Base-by-base conservation (phyloP, 192 early-diverging fungal genomes). In the Dimargaris xerosporica region DNA sequence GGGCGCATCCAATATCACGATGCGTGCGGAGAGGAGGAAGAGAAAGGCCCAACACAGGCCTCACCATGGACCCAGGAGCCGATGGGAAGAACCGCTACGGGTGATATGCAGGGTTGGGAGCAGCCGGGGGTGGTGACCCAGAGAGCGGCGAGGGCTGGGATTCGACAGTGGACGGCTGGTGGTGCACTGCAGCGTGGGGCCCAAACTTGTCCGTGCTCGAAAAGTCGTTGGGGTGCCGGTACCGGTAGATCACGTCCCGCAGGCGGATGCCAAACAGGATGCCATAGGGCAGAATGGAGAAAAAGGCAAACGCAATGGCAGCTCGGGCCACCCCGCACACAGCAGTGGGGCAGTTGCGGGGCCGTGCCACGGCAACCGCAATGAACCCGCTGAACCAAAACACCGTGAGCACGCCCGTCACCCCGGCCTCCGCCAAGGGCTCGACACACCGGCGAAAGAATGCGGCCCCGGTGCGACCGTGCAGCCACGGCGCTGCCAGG, bases 361-460 rank as follows among this genome's bases (percentile, higher is more conserved):
- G 58, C 4, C 41, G 58, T 3, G 43, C 58, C 58, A 60, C 58
- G 39, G 58, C 26, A 1, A 60, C 30, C 17, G 58, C 58, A 11
- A 60, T 26, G n/a, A 60, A 60, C 16, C 58, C 58, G 39, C 58
- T 60, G 43, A 60, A 43, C 58, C 58, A 60, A 41, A 60, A 43
- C 12, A 60, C 30, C 2, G 58, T 44, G 17, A 60, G 58, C 4
- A 60, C 43, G 34, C 58, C 58, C 31, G 58, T 60, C 41, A 60
- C 21, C 13, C 34, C 58, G 16, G 58, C 58, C 26, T 60, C 58
- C 11, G 58, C 26, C 9, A 60, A 44, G 41, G 58, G 58, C n/a
- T 60, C 58, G n/a, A 60, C 42, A 0, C 34, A 39, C n/a, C 43
- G 23, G 34, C 58, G 58, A 26, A 60, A 60, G n/a, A 44, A 41